These are phyloP conservation scores for Stemphylium lycopersici DNA, from an alignment of 2,329 filamentous ascomycete species.

Conservation along the genomic window DNA sequence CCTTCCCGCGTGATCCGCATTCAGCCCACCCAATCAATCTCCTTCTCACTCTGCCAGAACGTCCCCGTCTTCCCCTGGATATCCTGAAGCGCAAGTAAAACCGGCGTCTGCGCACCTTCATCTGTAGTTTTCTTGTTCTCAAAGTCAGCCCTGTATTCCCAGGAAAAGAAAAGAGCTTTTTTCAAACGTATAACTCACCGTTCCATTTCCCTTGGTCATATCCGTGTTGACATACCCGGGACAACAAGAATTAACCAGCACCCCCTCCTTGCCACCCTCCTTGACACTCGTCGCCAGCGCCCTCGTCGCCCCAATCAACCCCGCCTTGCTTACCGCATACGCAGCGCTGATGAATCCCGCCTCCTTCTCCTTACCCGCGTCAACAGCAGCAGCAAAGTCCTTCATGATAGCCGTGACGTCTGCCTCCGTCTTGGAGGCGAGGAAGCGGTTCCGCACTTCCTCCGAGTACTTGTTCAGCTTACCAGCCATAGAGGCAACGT, in stretches of 20 bases:
- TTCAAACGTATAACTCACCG: no score
- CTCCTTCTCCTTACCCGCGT: constrained; percentile 54
- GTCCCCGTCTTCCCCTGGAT: constrained; percentile 43
- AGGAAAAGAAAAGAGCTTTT: no score
- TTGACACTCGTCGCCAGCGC: constrained; percentile 46
- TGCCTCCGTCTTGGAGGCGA: constrained; percentile 45
- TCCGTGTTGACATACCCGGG: constrained; percentile 57
- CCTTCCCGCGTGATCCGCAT: no score
- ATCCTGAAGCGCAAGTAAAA: constrained; percentile 52
- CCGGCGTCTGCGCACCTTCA: constrained; percentile 54
- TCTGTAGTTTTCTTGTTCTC: constrained; percentile 46
- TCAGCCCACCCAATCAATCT: constrained; percentile 37
- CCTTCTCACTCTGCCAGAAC: constrained; percentile 51
- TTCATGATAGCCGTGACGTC: constrained; percentile 58
- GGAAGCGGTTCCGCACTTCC: constrained; percentile 53
- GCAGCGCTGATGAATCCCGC: constrained; percentile 58
- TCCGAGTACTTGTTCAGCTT: constrained; percentile 56
- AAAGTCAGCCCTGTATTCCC: no score
- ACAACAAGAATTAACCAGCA: constrained; percentile 51
- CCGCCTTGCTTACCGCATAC: constrained; percentile 57
- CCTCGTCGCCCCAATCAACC: constrained; percentile 51
- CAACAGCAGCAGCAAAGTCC: constrained; percentile 55
- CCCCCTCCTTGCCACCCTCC: constrained; percentile 37
- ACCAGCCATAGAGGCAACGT: constrained; percentile 56
- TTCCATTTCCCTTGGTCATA: constrained; percentile 50